Evolutionary conservation across 768 basidiomycete species (phyloP).

Genomic region (Sporobolomyces phaffii): DNA sequence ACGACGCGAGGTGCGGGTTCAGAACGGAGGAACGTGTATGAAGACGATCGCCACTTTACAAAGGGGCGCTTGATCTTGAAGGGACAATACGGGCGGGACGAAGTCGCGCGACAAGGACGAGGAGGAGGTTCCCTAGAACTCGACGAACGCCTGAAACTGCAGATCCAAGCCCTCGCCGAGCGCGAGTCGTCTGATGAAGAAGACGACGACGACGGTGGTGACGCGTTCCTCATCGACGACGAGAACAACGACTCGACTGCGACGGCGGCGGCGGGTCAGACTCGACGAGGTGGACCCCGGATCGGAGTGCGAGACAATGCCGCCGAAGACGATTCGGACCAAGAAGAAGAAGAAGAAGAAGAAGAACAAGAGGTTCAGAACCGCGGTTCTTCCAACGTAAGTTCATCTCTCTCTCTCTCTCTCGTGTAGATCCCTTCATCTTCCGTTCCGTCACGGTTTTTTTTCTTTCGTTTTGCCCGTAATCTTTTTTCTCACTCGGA

Average conservation of each 20-base stretch:
- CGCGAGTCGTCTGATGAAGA: slow-evolving; percentile 50
- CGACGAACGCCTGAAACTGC: slow-evolving; percentile 68
- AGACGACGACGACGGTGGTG: slow-evolving; percentile 53
- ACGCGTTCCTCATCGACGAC: slow-evolving; percentile 40
- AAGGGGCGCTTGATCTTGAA: too few relatives aligned
- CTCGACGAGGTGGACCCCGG: neutral
- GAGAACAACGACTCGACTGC: neutral
- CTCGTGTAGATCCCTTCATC: too few relatives aligned
- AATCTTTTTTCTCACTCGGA: neutral
- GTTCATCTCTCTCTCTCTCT: too few relatives aligned
- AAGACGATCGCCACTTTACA: too few relatives aligned
- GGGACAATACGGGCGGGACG: too few relatives aligned
- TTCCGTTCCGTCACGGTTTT: too few relatives aligned
- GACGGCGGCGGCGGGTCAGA: too few relatives aligned
- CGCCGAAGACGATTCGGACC: slow-evolving; percentile 49
- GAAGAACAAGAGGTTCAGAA: neutral
- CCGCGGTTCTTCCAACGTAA: slow-evolving; percentile 44
- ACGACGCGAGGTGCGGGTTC: too few relatives aligned
- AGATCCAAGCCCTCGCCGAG: slow-evolving; percentile 71
- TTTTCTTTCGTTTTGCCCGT: too few relatives aligned
- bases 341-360: slow-evolving; percentile 46
- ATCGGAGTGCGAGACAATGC: slow-evolving; percentile 14
- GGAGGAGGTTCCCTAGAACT: neutral
- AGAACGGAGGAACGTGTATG: too few relatives aligned
- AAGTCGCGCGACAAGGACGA: neutral